Conservation (phyloP, 805 yeast genomes). For the Metschnikowia santaceciliae region DNA sequence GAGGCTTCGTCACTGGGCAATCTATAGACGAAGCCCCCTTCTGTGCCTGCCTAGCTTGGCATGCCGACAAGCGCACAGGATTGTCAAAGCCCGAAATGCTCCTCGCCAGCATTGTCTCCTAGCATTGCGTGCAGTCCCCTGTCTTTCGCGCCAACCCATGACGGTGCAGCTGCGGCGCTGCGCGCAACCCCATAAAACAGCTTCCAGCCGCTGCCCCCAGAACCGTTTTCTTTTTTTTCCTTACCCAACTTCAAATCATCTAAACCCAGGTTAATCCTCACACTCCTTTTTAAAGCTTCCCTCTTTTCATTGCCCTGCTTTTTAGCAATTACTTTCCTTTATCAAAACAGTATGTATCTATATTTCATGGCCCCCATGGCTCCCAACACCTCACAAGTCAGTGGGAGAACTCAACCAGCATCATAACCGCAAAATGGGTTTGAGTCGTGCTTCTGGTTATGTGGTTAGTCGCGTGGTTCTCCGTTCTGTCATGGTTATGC, state of each 20-base stretch:
- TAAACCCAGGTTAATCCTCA: neutral
- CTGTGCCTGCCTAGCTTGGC: neutral
- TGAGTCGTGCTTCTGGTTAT: too few species aligned
- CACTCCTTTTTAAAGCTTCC: neutral
- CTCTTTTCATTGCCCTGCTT: constrained; percentile 3
- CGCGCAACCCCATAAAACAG: constrained; percentile 1
- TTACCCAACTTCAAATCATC: neutral
- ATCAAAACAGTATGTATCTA: neutral
- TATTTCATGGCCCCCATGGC: too few species aligned
- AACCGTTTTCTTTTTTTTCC: neutral
- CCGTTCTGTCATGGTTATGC: too few species aligned
- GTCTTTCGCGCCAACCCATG: neutral
- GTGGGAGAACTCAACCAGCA: too few species aligned
- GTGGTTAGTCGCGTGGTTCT: too few species aligned
- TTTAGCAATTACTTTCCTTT: constrained; percentile 4
- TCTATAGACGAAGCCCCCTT: too few species aligned
- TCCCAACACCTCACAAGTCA: too few species aligned
- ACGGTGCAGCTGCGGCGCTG: constrained; percentile 1
- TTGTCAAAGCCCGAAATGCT: constrained; percentile 1
- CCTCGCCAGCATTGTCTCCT: constrained; percentile 2
- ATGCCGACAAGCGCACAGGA: neutral
- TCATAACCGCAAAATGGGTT: too few species aligned
- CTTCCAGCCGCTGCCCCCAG: neutral
- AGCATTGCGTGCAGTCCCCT: neutral
- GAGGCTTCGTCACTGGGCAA: too few species aligned